Evolutionary conservation across 768 basidiomycete species (phyloP).

Genomic region (Tephrocybe rancida): DNA sequence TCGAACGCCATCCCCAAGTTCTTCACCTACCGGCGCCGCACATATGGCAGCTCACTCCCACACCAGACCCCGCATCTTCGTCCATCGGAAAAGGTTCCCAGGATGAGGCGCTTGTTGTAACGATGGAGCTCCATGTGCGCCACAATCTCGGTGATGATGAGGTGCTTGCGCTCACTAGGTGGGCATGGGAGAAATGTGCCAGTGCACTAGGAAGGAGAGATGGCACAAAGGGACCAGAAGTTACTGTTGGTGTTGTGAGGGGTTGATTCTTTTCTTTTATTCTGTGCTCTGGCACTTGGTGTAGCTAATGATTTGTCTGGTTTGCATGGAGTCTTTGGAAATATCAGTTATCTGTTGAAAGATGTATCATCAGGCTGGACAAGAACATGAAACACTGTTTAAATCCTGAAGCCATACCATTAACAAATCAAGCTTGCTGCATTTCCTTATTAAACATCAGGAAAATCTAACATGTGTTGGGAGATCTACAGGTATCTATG

Average conservation of each 20-base stretch:
- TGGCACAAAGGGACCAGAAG: slow-evolving; percentile 54
- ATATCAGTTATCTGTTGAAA: too few relatives aligned
- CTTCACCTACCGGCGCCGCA: slow-evolving; percentile 83
- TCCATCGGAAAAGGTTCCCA: not conserved
- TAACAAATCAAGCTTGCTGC: too few relatives aligned
- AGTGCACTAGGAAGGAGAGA: slow-evolving; percentile 50
- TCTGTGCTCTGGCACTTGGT: too few relatives aligned
- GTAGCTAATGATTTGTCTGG: too few relatives aligned
- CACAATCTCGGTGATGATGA: slow-evolving; percentile 69
- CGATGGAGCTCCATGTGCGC: slow-evolving; percentile 78
- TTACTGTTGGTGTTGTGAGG: slow-evolving; percentile 75
- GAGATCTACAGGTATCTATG: too few relatives aligned
- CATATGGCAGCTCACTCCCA: slow-evolving; percentile 82
- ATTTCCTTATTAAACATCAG: too few relatives aligned
- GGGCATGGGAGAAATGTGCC: slow-evolving; percentile 73
- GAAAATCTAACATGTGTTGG: too few relatives aligned
- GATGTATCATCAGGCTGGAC: too few relatives aligned
- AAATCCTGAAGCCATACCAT: too few relatives aligned
- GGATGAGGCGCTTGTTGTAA: slow-evolving; percentile 60
- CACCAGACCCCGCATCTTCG: slow-evolving; percentile 16
- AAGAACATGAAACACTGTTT: too few relatives aligned
- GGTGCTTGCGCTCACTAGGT: slow-evolving; percentile 69
- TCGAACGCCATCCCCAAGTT: slow-evolving; percentile 85
- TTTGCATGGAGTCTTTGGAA: too few relatives aligned
- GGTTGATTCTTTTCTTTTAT: slow-evolving; percentile 37